Conservation (phyloP, 192 early-diverging fungal species). For the Thoreauomyces humboldtii region DNA sequence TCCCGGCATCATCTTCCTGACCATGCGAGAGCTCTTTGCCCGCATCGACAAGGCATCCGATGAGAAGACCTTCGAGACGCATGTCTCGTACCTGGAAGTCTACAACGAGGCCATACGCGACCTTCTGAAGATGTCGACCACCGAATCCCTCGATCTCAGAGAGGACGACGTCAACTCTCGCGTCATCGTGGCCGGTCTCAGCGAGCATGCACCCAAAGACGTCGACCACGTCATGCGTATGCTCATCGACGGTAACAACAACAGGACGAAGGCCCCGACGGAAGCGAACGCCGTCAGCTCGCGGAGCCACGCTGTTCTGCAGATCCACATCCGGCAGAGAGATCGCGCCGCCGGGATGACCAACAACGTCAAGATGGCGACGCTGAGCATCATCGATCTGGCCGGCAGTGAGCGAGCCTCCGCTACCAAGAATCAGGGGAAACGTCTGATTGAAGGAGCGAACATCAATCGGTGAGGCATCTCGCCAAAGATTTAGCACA, state of each 20-base stretch:
- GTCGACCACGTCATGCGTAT: conserved; percentile 51
- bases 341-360: conserved; percentile 1
- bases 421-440: conserved; percentile 55
- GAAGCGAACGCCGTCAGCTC: conserved; percentile 72
- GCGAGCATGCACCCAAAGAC: conserved; percentile 59
- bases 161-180: conserved; percentile 64
- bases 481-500: no score
- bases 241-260: conserved; percentile 58
- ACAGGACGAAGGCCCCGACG: conserved; percentile 74
- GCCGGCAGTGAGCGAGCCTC: conserved; percentile 66
- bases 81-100: conserved; percentile 56
- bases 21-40: conserved; percentile 53
- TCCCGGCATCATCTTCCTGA: conserved; percentile 68
- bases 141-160: conserved; percentile 61
- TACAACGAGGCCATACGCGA: conserved; percentile 70
- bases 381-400: conserved; percentile 71
- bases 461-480: conserved; percentile 71
- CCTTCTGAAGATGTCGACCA: conserved; percentile 36
- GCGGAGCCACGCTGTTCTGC: conserved; percentile 78
- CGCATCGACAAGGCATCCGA: conserved; percentile 15
- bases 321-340: conserved; percentile 41
- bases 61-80: conserved; percentile 26
- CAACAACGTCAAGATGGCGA: conserved; percentile 23
- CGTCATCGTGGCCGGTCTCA: conserved; percentile 69
- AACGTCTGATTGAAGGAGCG: conserved; percentile 66